phyloP scores from a whole-genome alignment of 2,329 filamentous ascomycete genomes.

The Podosphaera xanthii region DNA sequence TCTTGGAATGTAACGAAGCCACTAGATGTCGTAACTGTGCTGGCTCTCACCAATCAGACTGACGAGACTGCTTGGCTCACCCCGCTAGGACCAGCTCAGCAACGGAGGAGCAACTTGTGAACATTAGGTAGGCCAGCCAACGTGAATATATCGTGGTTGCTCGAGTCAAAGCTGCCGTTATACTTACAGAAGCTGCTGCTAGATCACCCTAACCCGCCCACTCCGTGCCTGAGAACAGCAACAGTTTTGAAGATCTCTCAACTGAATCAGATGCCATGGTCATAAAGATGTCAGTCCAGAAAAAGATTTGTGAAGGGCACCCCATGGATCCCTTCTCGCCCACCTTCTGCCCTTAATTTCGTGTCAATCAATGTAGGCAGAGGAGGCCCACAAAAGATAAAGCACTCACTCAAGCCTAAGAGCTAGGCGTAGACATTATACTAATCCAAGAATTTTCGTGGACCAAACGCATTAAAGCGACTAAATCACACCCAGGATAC shows the following conservation, averaged over 20 bases:
- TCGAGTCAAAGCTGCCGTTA: not conserved
- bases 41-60: too few relatives aligned
- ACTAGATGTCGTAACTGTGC: not conserved
- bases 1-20: not conserved
- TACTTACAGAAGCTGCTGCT: not conserved
- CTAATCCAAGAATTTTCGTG: too few relatives aligned
- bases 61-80: too few relatives aligned
- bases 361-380: not conserved
- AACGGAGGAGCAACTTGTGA: not conserved
- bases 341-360: not conserved
- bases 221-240: not conserved
- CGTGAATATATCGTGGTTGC: not conserved
- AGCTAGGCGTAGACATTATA: too few relatives aligned
- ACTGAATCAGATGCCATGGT: not conserved
- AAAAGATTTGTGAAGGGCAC: not conserved
- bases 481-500: too few relatives aligned
- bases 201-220: not conserved
- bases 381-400: not conserved
- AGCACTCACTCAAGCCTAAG: not conserved
- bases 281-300: not conserved
- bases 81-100: too few relatives aligned
- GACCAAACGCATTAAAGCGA: too few relatives aligned
- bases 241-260: not conserved
- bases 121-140: not conserved
- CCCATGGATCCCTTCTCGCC: too few relatives aligned